These are phyloP conservation scores for Beta vulgaris DNA, from an alignment of 148 eudicot species.

Conservation along the genomic window DNA sequence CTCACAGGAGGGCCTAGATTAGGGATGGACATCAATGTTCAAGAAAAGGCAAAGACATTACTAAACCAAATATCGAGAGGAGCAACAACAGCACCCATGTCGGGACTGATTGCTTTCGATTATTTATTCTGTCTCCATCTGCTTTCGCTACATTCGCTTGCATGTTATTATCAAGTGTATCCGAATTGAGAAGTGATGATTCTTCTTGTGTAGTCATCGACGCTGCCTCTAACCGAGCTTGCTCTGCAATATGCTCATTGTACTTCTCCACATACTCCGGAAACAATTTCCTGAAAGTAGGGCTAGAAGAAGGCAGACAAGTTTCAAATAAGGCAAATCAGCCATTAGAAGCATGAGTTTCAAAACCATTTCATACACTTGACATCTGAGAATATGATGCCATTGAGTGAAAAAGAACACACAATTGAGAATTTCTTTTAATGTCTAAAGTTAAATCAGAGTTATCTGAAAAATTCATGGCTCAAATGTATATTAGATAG, in stretches of 20 bases:
- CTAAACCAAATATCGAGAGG: conserved; percentile 62
- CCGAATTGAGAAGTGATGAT: conserved; percentile 28
- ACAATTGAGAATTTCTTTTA: background rate
- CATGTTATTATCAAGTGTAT: conserved; percentile 25
- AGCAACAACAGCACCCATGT: conserved; percentile 71
- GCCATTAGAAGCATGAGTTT: background rate
- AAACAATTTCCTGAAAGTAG: conserved; percentile 77
- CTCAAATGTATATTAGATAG: background rate
- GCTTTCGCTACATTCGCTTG: conserved; percentile 33
- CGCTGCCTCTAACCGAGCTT: conserved; percentile 34
- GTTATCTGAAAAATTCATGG: background rate
- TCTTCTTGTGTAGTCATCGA: conserved; percentile 32
- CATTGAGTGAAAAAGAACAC: background rate
- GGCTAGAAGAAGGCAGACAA: conserved; percentile 34
- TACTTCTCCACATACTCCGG: conserved; percentile 90
- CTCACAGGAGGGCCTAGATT: background rate
- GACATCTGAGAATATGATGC: background rate
- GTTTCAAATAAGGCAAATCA: background rate
- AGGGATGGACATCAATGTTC: conserved; percentile 51
- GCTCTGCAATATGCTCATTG: conserved; percentile 50
- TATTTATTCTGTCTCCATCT: conserved; percentile 41
- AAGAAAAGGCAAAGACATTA: conserved; percentile 89
- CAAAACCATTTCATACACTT: background rate
- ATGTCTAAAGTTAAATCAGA: background rate
- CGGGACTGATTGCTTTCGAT: conserved; percentile 51